Base-by-base conservation (phyloP, 345 rosid genomes). In the Gossypium thurberi region DNA sequence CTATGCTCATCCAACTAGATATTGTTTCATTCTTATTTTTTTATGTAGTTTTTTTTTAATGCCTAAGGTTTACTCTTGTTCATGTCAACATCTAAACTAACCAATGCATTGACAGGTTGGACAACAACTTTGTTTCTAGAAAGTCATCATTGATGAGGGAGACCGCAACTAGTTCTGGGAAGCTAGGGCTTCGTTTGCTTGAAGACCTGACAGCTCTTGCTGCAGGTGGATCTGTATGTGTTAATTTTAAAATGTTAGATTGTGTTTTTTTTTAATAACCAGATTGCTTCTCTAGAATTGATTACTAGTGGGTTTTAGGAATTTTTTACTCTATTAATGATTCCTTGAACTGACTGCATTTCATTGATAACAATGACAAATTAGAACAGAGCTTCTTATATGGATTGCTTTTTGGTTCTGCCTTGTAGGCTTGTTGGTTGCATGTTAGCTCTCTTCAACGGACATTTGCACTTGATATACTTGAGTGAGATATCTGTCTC, bases 171-270 rank as follows among this genome's bases (percentile, higher is more conserved):
- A 81, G 82, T 67, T 77, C 82, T 64, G 98, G 98, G 79, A 92
- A 88, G 81, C 83, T 95, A 74, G 99, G 97, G 85, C 88, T 92
- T 81, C 90, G 83, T 67, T 81, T 95, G 84, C 99, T 95, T 77
- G 99, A 95, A 88, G 98, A 92, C 96, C 90, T 92, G 91, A 92
- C 97, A 91, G 98, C 98, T 85, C 92, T 94, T 84, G 99, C 98
- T 89, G 99, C 97, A 90, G 97, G 99, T 92, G 99, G 98, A 95
- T 91, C 96, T 88, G 98, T 94, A 94, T 85, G 98, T 94, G 86
- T 79, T 84, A 81, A 79, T 78, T 85, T 84, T 86, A 78, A 78
- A 76, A 83, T 75, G 78, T 74, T 80, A 61, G 26, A 77, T 71
- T 74, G 12, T 71, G 28, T 79, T 43, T 63, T 21, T 33, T 33